Conservation (phyloP, 176 grass and related monocot species). For the Hyparrhenia diplandra region DNA sequence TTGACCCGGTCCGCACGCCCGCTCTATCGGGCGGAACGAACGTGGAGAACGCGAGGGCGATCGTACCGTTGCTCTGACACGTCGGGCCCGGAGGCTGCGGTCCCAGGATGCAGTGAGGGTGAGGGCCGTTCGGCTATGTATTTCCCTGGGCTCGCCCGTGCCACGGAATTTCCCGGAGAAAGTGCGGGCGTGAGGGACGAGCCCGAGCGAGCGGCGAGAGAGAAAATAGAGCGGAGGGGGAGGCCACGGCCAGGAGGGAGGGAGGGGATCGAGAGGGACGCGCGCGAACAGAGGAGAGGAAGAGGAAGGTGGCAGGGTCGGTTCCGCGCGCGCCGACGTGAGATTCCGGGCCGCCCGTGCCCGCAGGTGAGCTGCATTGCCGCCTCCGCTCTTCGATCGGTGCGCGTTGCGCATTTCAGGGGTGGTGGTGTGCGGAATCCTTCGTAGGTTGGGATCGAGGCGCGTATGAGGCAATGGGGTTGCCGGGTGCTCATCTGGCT, state of each 20-base stretch:
- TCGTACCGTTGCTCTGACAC: neutral
- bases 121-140: constrained; percentile 11
- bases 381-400: neutral
- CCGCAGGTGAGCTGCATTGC: constrained; percentile 47
- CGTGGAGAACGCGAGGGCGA: neutral
- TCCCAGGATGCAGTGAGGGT: neutral
- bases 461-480: neutral
- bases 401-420: neutral
- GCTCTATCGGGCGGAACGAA: neutral
- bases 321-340: constrained; percentile 12
- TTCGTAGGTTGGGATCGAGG: neutral
- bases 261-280: neutral
- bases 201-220: neutral
- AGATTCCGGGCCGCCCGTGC: neutral
- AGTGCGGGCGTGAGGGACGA: constrained; percentile 35
- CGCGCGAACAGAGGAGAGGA: neutral
- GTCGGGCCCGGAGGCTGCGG: neutral
- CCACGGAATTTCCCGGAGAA: constrained; percentile 30
- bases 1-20: constrained; percentile 16
- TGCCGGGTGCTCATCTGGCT: neutral
- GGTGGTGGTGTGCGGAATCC: neutral
- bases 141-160: neutral
- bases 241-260: neutral
- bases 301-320: neutral
- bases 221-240: neutral